Base-by-base conservation (phyloP, 2,329 filamentous ascomycete species). In the Colletotrichum lindemuthianum region DNA sequence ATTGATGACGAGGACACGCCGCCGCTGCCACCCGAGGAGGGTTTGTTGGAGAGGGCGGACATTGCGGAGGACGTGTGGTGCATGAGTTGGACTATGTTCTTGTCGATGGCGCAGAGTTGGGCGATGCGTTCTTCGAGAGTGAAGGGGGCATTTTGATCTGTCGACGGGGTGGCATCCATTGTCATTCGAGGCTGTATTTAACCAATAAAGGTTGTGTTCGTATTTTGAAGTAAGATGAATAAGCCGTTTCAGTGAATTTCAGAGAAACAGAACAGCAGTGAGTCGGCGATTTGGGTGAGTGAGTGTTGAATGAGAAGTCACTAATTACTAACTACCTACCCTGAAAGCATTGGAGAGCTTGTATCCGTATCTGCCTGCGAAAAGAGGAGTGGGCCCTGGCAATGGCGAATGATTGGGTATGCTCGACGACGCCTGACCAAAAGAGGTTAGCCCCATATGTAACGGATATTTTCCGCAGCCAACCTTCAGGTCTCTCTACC, bases 31-130 rank as follows among this genome's bases (percentile, higher is more conserved):
- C 24, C 43, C 85, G 85, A 51, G 81, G 77, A 55, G 81, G 58
- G 91, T 77, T 75, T 66, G 72, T 70, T 74, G 73, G 52, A 39
- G 65, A 85, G 78, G 37, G 77, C 72, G 57, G 80, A 77, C 54
- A 86, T 79, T 8, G 80, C 76, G 12, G 76, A 79, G 68, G 82
- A 79, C 44, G 82, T 81, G 74, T 85, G 76, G 60, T 67, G 70
- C 75, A 79, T 77, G 57, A 78, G 73, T 63, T 77, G 71, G 40
- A 79, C 77, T 41, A 77, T 75, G 47, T 75, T 88, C 72, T 86
- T 86, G 78, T 96, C 93, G 70, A 97, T 91, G 45, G 90, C 87
- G 70, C 89, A 90, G 60, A 97, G 86, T 72, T 96, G 92, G 61
- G 89, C 83, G 68, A 97, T 93, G 68, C 91, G 92, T 74, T 96